phyloP scores from a whole-genome alignment of 148 eudicot species.

The Dysphania ambrosioides region DNA sequence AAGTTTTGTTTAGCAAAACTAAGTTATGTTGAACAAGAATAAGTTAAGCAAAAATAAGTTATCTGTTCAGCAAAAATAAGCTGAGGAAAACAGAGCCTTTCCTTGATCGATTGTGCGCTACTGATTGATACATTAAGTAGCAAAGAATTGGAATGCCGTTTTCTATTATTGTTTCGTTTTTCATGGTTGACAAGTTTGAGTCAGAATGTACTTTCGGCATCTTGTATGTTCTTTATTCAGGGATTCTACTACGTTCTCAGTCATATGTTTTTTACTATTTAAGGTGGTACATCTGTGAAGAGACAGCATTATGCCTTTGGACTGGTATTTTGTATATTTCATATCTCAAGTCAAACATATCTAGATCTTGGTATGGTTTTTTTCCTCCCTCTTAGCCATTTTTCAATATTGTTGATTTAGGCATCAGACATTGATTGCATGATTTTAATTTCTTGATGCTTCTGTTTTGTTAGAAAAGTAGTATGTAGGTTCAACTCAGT shows the following conservation, averaged over 20 bases:
- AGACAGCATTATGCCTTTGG: slow-evolving; percentile 87
- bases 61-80: too few relatives aligned
- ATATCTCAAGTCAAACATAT: slow-evolving; percentile 59
- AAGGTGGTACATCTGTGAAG: slow-evolving; percentile 93
- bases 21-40: too few relatives aligned
- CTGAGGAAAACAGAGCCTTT: too few relatives aligned
- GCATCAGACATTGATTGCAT: not conserved
- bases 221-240: not conserved
- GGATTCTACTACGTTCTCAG: not conserved
- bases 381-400: not conserved
- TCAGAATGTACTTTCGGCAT: not conserved
- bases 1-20: too few relatives aligned
- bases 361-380: slow-evolving; percentile 61
- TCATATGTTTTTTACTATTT: slow-evolving; percentile 13
- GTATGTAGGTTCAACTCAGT: not conserved
- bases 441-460: not conserved
- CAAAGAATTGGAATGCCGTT: not conserved
- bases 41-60: too few relatives aligned
- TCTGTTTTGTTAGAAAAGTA: slow-evolving; percentile 1
- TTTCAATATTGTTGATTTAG: too few relatives aligned
- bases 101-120: not conserved
- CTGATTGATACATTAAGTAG: not conserved
- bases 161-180: not conserved
- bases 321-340: slow-evolving; percentile 64
- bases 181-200: not conserved